A percentile compares a stretch with the other conserved stretches of the same genome.
phyloP scores from a whole-genome alignment of 2,329 filamentous ascomycete genomes.

The Diplodia mutila region DNA sequence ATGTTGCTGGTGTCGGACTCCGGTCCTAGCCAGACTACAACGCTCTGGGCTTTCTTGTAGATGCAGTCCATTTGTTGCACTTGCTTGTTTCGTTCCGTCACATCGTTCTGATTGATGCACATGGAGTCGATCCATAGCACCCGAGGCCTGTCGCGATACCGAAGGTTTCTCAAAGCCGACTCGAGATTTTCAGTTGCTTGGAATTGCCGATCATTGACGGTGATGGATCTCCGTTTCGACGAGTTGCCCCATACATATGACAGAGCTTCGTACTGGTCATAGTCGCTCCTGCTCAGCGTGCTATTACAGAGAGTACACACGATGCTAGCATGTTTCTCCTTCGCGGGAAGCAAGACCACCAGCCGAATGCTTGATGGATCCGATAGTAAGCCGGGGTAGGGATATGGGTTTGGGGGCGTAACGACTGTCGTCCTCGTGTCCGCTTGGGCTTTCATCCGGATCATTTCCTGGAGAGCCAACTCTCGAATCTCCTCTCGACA shows the following conservation, averaged over 20 bases:
- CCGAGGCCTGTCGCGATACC: neutral
- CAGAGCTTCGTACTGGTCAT: constrained; percentile 30
- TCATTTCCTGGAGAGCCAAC: neutral
- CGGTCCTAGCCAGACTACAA: constrained; percentile 40
- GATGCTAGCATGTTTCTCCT: neutral
- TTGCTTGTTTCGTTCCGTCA: constrained; percentile 40
- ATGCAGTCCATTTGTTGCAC: constrained; percentile 43
- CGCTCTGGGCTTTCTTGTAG: constrained; percentile 38
- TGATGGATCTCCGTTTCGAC: constrained; percentile 1
- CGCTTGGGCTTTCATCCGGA: neutral
- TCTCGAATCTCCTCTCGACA: neutral
- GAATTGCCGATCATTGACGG: neutral
- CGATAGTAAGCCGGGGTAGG: neutral
- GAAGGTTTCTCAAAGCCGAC: constrained; percentile 21
- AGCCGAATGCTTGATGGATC: neutral
- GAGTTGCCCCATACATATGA: constrained; percentile 32
- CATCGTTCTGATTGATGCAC: constrained; percentile 40
- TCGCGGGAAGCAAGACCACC: neutral
- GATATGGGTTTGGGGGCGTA: neutral
- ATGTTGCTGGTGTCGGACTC: constrained; percentile 27
- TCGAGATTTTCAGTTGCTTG: constrained; percentile 19
- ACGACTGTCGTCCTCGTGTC: neutral
- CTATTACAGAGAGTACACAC: neutral
- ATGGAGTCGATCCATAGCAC: constrained; percentile 43
- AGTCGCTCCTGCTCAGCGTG: neutral